Evolutionary conservation across 2,329 filamentous ascomycete genomes (phyloP), one percentile per base, ranked within the genome.

Genomic region (Alternaria solani): DNA sequence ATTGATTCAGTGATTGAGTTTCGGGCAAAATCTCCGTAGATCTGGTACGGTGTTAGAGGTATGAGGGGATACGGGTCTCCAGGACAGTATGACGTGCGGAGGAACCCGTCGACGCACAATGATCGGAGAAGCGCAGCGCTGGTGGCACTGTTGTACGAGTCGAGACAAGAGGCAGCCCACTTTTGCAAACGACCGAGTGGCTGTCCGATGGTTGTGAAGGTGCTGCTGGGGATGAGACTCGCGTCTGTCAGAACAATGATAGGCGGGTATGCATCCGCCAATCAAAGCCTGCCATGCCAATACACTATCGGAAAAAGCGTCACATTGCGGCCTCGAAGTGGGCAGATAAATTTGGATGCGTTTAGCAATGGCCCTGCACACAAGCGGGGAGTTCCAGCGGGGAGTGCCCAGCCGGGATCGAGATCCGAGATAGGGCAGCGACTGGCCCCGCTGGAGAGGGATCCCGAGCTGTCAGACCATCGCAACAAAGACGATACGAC

Each of bases 351-450:
- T 14, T 41, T 43, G 28, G 8, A 44, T 44, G 28, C 20, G 20
- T n/a, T 26, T 30, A 56, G 20, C 32, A 59, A 25, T 23, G 18
- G 5, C 34, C 25, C 41, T 20, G 39, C 8, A 41, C 43, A 59
- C 20, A 47, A 8, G 32, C 39, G 39, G 44, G 44, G 46, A 46
- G 51, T 32, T n/a, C n/a, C n/a, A 8, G 32, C 39, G 39, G 44
- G 44, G 46, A 46, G 51, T 32, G 23, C 36, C 36, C 28, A 32
- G 51, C 30, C 32, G 32, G 39, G 57, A 59, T 59, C 57, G 46
- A 46, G 46, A 59, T 59, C 39, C 38, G 30, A 51, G 20, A 12
- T 3, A 49, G 52, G 18, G 34, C 52, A 23, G 46, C 52, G 14
- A 38, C 12, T 38, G 25, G 30, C 43, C 46, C 51, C 52, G 39